Conservation (phyloP, 106 monocot species). For the Dioscorea dumetorum region DNA sequence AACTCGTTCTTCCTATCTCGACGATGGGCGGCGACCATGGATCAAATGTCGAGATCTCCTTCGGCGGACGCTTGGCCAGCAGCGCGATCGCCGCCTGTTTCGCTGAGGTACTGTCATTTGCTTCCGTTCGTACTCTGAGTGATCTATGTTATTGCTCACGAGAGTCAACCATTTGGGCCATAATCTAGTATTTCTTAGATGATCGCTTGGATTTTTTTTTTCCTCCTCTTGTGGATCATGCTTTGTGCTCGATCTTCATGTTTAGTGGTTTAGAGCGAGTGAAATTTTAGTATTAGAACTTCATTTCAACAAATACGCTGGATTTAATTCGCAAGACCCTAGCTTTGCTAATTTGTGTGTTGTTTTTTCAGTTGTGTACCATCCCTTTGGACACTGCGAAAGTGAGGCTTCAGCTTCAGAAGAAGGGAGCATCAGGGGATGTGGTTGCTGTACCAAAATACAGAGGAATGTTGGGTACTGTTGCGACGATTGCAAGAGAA, state of each 20-base stretch:
- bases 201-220: too few relatives aligned
- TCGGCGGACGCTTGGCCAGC: slow-evolving; percentile 56
- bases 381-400: slow-evolving; percentile 97
- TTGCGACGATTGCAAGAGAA: slow-evolving; percentile 87
- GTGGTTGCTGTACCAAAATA: slow-evolving; percentile 49
- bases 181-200: too few relatives aligned
- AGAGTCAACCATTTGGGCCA: too few relatives aligned
- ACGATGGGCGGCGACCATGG: slow-evolving; percentile 10
- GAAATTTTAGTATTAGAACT: too few relatives aligned
- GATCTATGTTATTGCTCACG: too few relatives aligned
- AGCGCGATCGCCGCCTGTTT: slow-evolving; percentile 78
- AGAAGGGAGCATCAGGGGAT: slow-evolving; percentile 35
- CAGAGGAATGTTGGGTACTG: slow-evolving; percentile 88
- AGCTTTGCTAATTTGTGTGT: too few relatives aligned
- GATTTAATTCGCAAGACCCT: too few relatives aligned
- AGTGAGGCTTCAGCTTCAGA: slow-evolving; percentile 96
- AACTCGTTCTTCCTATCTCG: not conserved
- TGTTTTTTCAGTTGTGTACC: slow-evolving; percentile 52
- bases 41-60: slow-evolving; percentile 37
- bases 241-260: too few relatives aligned
- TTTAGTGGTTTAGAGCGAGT: too few relatives aligned
- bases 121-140: too few relatives aligned
- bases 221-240: too few relatives aligned
- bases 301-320: too few relatives aligned
- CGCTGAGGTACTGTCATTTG: slow-evolving; percentile 40